These are phyloP conservation scores for Plantago ovata DNA, from an alignment of 257 asterid species.

Conservation along the genomic window DNA sequence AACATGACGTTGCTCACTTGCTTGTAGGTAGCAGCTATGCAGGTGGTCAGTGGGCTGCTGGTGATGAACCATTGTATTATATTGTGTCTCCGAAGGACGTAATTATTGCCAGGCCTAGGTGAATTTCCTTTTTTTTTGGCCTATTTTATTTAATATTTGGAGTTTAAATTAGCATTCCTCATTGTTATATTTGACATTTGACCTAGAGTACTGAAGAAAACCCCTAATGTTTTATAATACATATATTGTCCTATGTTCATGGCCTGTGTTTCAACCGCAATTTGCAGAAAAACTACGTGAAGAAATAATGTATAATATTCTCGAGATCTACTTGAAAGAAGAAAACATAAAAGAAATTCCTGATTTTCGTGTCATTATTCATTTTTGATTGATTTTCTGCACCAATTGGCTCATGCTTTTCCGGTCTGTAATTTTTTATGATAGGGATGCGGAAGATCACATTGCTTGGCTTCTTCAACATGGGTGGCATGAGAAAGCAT, in stretches of 20 bases:
- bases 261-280: neutral
- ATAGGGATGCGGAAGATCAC: slow-evolving; percentile 98
- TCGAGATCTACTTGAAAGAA: neutral
- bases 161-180: neutral
- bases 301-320: neutral
- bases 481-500: slow-evolving; percentile 91
- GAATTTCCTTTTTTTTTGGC: slow-evolving; percentile 25
- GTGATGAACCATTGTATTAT: slow-evolving; percentile 91
- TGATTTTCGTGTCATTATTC: too few relatives aligned
- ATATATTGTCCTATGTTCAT: neutral
- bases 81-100: slow-evolving; percentile 98
- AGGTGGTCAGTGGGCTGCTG: slow-evolving; percentile 99
- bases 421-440: slow-evolving; percentile 20
- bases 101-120: slow-evolving; percentile 99
- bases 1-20: slow-evolving; percentile 32
- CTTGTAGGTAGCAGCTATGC: slow-evolving; percentile 87
- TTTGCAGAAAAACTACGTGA: neutral
- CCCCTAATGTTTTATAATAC: neutral
- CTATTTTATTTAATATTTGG: slow-evolving; percentile 18
- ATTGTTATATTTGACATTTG: neutral
- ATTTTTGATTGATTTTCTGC: too few relatives aligned
- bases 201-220: neutral
- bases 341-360: neutral
- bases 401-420: neutral
- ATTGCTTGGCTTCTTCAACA: slow-evolving; percentile 98